Evolutionary conservation across 495 filamentous ascomycete genomes (phyloP).

Genomic region (Jackrogersella multiformis): DNA sequence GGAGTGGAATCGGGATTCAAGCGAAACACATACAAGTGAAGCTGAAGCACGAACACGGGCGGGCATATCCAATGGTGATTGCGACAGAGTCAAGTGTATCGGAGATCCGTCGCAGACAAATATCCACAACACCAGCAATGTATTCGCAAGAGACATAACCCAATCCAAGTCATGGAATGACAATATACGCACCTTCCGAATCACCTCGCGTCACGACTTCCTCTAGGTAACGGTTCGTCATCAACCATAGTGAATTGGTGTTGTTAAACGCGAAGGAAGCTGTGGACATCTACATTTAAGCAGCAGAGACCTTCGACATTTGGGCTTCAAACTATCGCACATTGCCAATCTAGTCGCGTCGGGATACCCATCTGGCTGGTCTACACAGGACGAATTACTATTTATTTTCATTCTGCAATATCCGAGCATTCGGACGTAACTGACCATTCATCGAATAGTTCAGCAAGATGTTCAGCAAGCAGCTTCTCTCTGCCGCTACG

Average conservation of each 20-base stretch:
- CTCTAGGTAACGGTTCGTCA: not conserved
- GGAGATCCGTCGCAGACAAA: too few species aligned
- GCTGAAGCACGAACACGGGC: not conserved
- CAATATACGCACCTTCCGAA: not conserved
- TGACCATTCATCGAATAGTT: slow-evolving; percentile 39
- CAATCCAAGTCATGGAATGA: not conserved
- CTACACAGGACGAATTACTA: not conserved
- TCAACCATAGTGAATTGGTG: not conserved
- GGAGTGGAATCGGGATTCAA: slow-evolving; percentile 3
- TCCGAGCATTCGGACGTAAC: not conserved
- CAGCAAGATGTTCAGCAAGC: slow-evolving; percentile 76
- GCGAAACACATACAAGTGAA: slow-evolving; percentile 9
- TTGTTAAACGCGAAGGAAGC: not conserved
- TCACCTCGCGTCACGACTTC: not conserved
- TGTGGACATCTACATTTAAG: not conserved
- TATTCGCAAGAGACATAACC: too few species aligned
- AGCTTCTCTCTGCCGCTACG: slow-evolving; percentile 77
- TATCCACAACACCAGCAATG: too few species aligned
- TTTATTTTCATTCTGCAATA: slow-evolving; percentile 7
- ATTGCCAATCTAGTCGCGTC: not conserved
- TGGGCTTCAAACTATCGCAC: not conserved
- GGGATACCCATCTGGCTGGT: not conserved
- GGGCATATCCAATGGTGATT: not conserved
- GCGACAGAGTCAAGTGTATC: not conserved
- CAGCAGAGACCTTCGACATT: not conserved